phyloP scores from a whole-genome alignment of 202 grass and related monocot species.

The Setaria viridis region DNA sequence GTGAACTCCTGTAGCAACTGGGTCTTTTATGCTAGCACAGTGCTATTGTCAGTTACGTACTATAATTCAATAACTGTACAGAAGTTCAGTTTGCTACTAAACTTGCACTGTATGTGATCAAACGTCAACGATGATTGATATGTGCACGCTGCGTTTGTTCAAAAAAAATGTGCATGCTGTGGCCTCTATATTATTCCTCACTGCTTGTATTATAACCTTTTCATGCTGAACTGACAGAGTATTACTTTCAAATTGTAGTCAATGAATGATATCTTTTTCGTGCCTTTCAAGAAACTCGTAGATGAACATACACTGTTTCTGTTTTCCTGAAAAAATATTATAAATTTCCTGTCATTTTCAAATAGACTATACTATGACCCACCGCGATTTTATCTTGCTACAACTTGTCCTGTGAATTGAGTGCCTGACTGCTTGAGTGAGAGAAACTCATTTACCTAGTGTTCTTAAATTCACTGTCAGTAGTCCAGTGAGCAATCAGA shows the following conservation, averaged over 20 bases:
- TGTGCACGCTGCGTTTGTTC: background rate
- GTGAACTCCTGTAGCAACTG: slow-evolving; percentile 7
- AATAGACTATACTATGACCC: background rate
- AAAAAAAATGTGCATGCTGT: background rate
- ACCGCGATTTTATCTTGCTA: background rate
- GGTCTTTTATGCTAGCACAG: background rate
- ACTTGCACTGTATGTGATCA: slow-evolving; percentile 7
- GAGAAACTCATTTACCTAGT: slow-evolving; percentile 13
- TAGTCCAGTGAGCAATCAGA: background rate
- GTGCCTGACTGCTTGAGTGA: background rate
- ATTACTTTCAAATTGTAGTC: slow-evolving; percentile 5
- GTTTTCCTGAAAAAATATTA: background rate
- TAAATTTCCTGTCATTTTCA: background rate
- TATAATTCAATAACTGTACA: background rate
- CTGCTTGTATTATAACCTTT: slow-evolving; percentile 9
- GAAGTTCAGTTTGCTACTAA: background rate
- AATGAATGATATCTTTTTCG: background rate
- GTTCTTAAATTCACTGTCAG: background rate
- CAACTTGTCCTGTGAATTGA: background rate
- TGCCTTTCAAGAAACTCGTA: background rate
- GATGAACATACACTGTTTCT: background rate
- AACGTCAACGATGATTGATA: background rate
- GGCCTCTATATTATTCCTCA: background rate
- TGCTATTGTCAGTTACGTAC: background rate
- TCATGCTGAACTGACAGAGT: background rate